Conservation (phyloP, 257 asterid genomes). For the Solanum megistacrolobum region DNA sequence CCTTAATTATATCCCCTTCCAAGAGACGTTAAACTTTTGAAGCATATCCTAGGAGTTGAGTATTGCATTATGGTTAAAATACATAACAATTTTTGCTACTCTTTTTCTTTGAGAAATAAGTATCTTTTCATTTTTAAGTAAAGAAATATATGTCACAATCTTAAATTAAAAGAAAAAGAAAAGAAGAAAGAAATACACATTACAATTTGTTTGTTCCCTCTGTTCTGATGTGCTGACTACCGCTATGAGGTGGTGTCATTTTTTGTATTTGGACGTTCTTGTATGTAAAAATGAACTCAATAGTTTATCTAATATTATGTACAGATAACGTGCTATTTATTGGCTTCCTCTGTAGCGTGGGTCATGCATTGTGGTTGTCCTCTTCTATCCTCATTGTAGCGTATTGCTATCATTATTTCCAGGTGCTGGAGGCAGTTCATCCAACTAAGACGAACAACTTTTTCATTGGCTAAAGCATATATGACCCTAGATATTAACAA, state of each 20-base stretch:
- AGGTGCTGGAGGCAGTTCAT: conserved; percentile 17
- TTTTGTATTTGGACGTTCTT: background rate
- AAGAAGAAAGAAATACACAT: background rate
- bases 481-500: background rate
- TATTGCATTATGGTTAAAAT: background rate
- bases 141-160: background rate
- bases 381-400: background rate
- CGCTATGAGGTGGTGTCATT: background rate
- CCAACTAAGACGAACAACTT: conserved; percentile 5
- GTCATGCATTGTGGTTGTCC: background rate
- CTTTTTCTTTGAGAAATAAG: background rate
- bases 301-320: background rate
- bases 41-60: background rate
- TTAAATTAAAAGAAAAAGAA: background rate
- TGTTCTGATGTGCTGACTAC: background rate
- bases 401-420: background rate
- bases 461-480: conserved; percentile 11
- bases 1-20: background rate
- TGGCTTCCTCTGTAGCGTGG: background rate
- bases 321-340: background rate
- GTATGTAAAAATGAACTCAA: background rate
- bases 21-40: background rate
- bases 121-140: background rate
- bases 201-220: background rate
- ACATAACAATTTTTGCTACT: background rate